Evolutionary conservation across 148 eudicot genomes (phyloP).

Genomic region (Nyssa sinensis): DNA sequence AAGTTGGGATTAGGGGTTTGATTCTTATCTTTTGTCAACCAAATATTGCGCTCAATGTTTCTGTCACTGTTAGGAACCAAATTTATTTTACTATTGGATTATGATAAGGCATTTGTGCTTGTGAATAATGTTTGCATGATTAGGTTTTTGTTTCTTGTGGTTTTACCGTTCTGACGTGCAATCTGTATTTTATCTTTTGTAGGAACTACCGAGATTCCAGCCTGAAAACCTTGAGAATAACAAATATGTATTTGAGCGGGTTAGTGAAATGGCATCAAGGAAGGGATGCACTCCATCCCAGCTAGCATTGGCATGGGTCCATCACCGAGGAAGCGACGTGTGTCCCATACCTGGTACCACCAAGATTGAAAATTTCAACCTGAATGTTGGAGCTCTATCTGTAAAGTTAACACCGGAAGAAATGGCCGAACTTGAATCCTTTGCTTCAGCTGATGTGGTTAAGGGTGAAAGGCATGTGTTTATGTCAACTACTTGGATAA

Average conservation of each 20-base stretch:
- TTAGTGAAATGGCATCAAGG: background rate
- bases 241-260: background rate
- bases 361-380: background rate
- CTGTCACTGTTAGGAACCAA: background rate
- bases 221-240: background rate
- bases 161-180: background rate
- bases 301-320: slow-evolving; percentile 4
- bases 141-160: background rate
- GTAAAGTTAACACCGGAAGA: background rate
- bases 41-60: background rate
- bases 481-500: background rate
- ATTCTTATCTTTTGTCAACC: too few species aligned
- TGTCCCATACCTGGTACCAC: slow-evolving; percentile 4
- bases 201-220: background rate
- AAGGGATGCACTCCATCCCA: slow-evolving; percentile 2
- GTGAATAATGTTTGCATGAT: background rate
- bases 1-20: too few species aligned
- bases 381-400: background rate
- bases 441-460: background rate
- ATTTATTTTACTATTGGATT: background rate
- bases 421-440: background rate
- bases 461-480: background rate
- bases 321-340: background rate
- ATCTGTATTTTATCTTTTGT: background rate
- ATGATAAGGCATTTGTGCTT: background rate